Conservation (phyloP, 345 rosid genomes). For the Boechera divaricarpa region DNA sequence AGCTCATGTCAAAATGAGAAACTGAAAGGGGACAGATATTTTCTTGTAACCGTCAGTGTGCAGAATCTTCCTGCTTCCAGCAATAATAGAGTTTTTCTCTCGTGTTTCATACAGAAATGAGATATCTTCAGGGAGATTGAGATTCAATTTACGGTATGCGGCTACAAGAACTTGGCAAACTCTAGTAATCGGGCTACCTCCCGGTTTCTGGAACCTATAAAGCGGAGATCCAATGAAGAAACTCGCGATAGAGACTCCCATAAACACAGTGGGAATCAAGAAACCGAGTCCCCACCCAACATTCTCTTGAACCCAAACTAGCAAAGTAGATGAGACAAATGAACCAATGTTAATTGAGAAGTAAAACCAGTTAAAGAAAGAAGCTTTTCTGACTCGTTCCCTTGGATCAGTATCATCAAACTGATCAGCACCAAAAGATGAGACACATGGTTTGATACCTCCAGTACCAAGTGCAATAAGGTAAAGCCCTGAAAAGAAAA, state of each 20-base stretch:
- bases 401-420: slow-evolving; percentile 79
- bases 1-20: neutral
- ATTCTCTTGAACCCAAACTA: slow-evolving; percentile 87
- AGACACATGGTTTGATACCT: slow-evolving; percentile 89
- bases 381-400: slow-evolving; percentile 75
- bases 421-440: slow-evolving; percentile 89
- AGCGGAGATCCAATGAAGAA: slow-evolving; percentile 81
- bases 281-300: slow-evolving; percentile 88
- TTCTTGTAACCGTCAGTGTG: slow-evolving; percentile 74
- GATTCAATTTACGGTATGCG: slow-evolving; percentile 59
- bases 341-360: slow-evolving; percentile 87
- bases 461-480: slow-evolving; percentile 90
- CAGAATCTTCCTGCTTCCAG: slow-evolving; percentile 71
- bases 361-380: slow-evolving; percentile 89
- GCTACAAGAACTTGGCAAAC: slow-evolving; percentile 85
- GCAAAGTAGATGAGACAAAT: slow-evolving; percentile 66
- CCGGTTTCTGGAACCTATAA: slow-evolving; percentile 77
- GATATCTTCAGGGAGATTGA: slow-evolving; percentile 62
- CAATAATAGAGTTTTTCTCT: slow-evolving; percentile 59
- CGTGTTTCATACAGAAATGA: slow-evolving; percentile 62
- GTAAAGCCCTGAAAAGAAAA: slow-evolving; percentile 76
- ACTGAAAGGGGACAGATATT: slow-evolving; percentile 3
- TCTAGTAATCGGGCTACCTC: slow-evolving; percentile 84
- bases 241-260: slow-evolving; percentile 73
- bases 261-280: slow-evolving; percentile 79